Evolutionary conservation across 345 rosid species (phyloP), one percentile per base, ranked within the genome.

Genomic region (Eucalyptus grandis): DNA sequence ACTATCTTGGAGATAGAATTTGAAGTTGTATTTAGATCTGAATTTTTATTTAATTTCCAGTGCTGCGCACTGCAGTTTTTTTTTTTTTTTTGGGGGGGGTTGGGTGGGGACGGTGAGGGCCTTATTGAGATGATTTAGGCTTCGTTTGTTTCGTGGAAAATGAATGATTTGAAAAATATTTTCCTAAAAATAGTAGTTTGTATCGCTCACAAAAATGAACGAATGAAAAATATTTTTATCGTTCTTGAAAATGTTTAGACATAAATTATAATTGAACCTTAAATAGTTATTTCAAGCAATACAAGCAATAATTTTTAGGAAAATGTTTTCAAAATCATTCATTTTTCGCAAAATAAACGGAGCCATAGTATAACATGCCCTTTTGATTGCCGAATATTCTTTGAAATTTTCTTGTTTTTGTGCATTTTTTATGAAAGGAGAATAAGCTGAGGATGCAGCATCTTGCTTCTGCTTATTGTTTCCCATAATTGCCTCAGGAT

Each of bases 141-240:
- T n/a, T 0, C 1, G 6, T 65, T 65, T 65, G 0, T 65, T 65
- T 65, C 3, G 0, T 2, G 19, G 19, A 65, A 65, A 62, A 62
- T 62, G 17, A 1, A 62, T 62, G 17, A 62, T 14, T 62, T 30
- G 72, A 30, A 62, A 62, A n/a, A n/a, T 16, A 14, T n/a, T n/a
- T 65, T 65, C 77, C 37, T 7, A 65, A 62, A 62, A 62, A 65
- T 15, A 14, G 7, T 65, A 65, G 37, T 31, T 8, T 2, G 11
- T 65, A 65, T n/a, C 3, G 11, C 21, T 65, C 24, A 53, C 58
- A 2, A 21, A 53, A 53, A 21, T 53, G 26, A 53, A 1, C 0
- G 0, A 4, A 53, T 8, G 26, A 21, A 53, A 53, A 19, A 53
- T 53, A 53, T 56, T 22, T 56, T 56, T 56, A 56, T 56, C 0